Evolutionary conservation across 169 alveolate species (phyloP), one percentile per base, ranked within the genome.

Genomic region (Fabrea salina): DNA sequence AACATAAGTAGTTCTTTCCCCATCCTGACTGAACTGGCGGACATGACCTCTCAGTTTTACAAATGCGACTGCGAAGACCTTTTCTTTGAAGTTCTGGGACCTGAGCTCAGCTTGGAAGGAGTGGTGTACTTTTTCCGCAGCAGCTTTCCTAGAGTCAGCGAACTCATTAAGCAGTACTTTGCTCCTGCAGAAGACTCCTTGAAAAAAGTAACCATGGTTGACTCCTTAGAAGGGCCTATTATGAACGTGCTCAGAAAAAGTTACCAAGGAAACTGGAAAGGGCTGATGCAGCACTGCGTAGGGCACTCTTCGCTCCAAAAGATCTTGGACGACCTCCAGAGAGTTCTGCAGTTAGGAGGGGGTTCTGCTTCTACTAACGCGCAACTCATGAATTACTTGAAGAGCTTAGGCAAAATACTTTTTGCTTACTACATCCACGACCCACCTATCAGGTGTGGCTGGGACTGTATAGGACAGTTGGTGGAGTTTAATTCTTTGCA

Each of bases 201-300:
- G 8, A 80, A 82, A 49, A 44, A 51, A 59, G 78, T 86, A n/a
- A 51, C 82, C 44, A 79, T 79, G 22, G 51, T 80, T 53, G 86
- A 79, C 0, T 40, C 74, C 32, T 56, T 84, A 47, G 90, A 86
- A 50, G 92, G 91, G 37, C 91, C 95, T 25, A 87, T 90, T 68
- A 82, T 82, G 54, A 90, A 90, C 79, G 95, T 90, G n/a, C 64
- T 90, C 40, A 84, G 89, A 67, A 90, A 90, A 57, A 78, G 86
- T 35, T 90, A 90, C 75, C 88, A 90, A 82, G 80, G 59, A 13
- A 86, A 87, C 51, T 90, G 93, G 91, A 90, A 83, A 74, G 54
- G 56, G 37, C 79, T 87, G 44, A 77, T 56, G 53, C 64, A 56
- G 4, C 66, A 68, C 19, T 80, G 79, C 41, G 64, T 82, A 49